These are phyloP conservation scores for Hyphopichia pseudoburtonii DNA, from an alignment of 1,139 yeast species.

Conservation along the genomic window DNA sequence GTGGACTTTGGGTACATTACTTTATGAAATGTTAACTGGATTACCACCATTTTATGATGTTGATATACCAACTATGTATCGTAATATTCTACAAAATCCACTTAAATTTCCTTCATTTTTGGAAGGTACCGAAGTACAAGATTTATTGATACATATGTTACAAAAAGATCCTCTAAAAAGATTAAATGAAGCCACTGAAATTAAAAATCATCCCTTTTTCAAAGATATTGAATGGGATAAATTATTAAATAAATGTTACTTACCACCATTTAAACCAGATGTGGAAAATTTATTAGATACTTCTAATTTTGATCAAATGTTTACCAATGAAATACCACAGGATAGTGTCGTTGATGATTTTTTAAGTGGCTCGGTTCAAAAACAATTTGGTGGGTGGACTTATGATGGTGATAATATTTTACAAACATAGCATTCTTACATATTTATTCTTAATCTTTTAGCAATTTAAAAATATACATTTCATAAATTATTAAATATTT, in stretches of 20 bases:
- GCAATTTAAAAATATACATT: not conserved
- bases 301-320: conserved; percentile 88
- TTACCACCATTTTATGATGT: conserved; percentile 96
- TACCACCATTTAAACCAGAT: conserved; percentile 94
- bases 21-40: conserved; percentile 96
- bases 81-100: conserved; percentile 87
- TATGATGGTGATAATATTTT: conserved; percentile 64
- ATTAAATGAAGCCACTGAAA: conserved; percentile 81
- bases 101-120: conserved; percentile 84
- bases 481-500: no score
- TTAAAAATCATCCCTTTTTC: conserved; percentile 83
- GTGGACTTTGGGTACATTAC: conserved; percentile 94
- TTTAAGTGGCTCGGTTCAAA: conserved; percentile 85
- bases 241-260: conserved; percentile 79
- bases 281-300: conserved; percentile 87
- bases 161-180: conserved; percentile 85
- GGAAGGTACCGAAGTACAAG: conserved; percentile 81
- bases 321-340: conserved; percentile 89
- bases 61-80: conserved; percentile 91
- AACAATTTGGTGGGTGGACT: conserved; percentile 99
- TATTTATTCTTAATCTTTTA: not conserved
- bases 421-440: conserved; percentile 1
- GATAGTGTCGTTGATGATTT: conserved; percentile 95
- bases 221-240: conserved; percentile 90
- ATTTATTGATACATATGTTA: conserved; percentile 70